Evolutionary conservation across 2,329 filamentous ascomycete genomes (phyloP), one percentile per base, ranked within the genome.

Genomic region (Fusarium clavum): DNA sequence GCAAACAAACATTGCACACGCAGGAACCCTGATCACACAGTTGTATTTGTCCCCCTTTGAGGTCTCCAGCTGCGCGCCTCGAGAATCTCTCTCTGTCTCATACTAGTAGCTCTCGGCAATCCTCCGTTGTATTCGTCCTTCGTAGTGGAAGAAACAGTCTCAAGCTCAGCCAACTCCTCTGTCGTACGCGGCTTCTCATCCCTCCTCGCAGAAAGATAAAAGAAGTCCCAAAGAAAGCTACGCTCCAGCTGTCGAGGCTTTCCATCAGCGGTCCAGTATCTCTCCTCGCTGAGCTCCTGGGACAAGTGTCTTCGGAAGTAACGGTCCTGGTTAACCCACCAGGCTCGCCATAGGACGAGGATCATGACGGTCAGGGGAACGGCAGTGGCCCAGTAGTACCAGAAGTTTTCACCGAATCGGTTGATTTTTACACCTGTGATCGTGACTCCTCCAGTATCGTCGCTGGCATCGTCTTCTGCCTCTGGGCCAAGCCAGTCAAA

Each of bases 301-400:
- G 81, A 83, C 11, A 84, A 76, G 63, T 84, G 82, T 6, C 81
- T 77, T 1, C 83, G 77, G 72, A 84, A 84, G 73, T 81, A 83
- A 3, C 83, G 78, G 70, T 84, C 83, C 70, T 84, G 82, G 12
- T 77, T 79, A 3, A 84, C 82, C 83, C 83, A 84, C 83, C 83
- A 84, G 2, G 80, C 81, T 7, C 83, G 81, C 83, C 83, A 84
- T 13, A 71, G 61, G 22, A 78, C 73, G 11, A 84, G 75, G 44
- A 84, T 84, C 45, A 81, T 52, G 32, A 83, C 61, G 0, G 82
- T 84, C 14, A 84, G 71, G 1, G 83, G 83, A 22, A 84, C 76
- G 0, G 80, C 81, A 40, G 83, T 79, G 6, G 80, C 79, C 83
- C 83, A 84, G 73, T 84, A 84, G 30, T 83, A 78, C 82, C 81